Percentiles rank a stretch among this genome's conserved stretches.
Evolutionary conservation across 805 yeast genomes (phyloP).

Genomic region (Cyberlindnera subsufficiens): DNA sequence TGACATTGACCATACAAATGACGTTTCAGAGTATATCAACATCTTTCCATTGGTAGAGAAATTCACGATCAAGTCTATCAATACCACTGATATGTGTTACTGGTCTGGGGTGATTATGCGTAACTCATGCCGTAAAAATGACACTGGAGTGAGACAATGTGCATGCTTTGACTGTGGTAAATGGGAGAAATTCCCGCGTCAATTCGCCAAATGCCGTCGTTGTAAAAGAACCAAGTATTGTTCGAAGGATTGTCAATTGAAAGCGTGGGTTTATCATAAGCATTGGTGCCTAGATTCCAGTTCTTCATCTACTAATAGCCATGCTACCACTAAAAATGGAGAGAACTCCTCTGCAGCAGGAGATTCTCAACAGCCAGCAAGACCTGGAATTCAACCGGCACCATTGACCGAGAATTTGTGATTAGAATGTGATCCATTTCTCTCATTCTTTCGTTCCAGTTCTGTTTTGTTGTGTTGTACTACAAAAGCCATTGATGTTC

Average conservation of each 20-base stretch:
- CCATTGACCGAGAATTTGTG: slow-evolving; percentile 1
- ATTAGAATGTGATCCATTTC: neutral
- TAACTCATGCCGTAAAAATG: slow-evolving; percentile 90
- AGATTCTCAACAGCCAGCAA: neutral
- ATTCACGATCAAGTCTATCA: slow-evolving; percentile 62
- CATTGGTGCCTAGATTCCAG: slow-evolving; percentile 73
- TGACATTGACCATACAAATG: neutral
- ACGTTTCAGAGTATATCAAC: slow-evolving; percentile 34
- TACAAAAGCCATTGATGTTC: neutral
- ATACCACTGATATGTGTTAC: slow-evolving; percentile 77
- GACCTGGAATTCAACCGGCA: neutral
- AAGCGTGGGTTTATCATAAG: slow-evolving; percentile 89
- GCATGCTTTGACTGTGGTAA: slow-evolving; percentile 89
- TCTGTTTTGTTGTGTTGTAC: too few relatives aligned
- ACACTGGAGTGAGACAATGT: slow-evolving; percentile 87
- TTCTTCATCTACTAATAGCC: neutral
- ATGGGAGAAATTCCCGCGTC: slow-evolving; percentile 89
- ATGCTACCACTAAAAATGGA: neutral
- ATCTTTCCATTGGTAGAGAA: slow-evolving; percentile 89
- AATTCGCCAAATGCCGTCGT: slow-evolving; percentile 90
- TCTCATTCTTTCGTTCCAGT: too few relatives aligned
- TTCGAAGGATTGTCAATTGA: slow-evolving; percentile 83
- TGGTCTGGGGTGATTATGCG: slow-evolving; percentile 99
- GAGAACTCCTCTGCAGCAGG: slow-evolving; percentile 2
- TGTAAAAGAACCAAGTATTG: slow-evolving; percentile 96